Evolutionary conservation across 225 moss, liverwort and hornwort genomes (phyloP).

Genomic region (Antitrichia curtipendula): DNA sequence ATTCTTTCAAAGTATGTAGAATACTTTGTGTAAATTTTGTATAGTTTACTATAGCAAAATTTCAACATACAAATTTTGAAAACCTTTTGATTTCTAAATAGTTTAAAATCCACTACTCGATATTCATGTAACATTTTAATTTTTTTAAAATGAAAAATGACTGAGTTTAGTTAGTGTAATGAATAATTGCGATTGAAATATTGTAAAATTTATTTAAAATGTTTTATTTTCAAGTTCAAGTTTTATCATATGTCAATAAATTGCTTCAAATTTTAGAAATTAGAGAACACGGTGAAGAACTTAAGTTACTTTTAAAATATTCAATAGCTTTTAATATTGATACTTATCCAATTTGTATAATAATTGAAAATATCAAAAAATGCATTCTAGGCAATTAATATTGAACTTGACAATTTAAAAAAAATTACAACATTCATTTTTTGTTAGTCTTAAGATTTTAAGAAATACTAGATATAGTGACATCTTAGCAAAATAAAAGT

Average conservation of each 20-base stretch:
- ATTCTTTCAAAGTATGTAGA: fast-evolving
- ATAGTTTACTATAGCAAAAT: neutral
- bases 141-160: neutral
- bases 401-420: neutral
- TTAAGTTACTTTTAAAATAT: neutral
- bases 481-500: too few relatives aligned
- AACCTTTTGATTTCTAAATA: neutral
- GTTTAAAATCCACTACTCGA: neutral
- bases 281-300: fast-evolving
- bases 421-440: neutral
- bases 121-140: neutral
- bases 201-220: fast-evolving
- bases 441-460: neutral
- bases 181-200: neutral
- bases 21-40: too few relatives aligned
- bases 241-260: too few relatives aligned
- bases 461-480: neutral
- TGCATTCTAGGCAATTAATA: neutral
- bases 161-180: neutral
- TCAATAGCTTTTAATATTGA: neutral
- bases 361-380: neutral
- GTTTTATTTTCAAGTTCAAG: too few relatives aligned
- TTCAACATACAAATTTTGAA: neutral
- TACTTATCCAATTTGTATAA: too few relatives aligned
- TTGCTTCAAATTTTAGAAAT: neutral